phyloP scores from a whole-genome alignment of 352 stramenopile genomes.

The Globisporangium recalcitrans region DNA sequence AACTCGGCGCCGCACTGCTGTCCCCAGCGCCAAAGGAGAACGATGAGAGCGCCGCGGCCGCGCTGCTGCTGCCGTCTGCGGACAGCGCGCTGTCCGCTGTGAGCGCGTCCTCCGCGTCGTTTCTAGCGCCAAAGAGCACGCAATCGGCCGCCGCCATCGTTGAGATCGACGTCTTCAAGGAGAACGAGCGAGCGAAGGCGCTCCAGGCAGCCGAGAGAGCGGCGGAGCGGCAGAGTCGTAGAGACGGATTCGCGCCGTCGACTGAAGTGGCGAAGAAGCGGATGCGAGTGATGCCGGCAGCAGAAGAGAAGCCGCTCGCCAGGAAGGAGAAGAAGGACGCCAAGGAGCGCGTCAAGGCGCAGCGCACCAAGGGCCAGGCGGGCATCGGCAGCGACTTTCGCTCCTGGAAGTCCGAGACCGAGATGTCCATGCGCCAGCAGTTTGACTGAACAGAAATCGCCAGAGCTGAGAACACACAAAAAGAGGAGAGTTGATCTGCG shows the following conservation, averaged over 20 bases:
- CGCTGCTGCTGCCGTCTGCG: slow-evolving; percentile 30
- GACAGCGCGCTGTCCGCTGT: slow-evolving; percentile 41
- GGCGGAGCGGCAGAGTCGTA: not conserved
- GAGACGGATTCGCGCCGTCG: not conserved
- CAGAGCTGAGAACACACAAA: not conserved
- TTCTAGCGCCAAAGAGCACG: slow-evolving; percentile 25
- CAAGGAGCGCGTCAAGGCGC: slow-evolving; percentile 73
- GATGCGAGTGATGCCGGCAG: not conserved
- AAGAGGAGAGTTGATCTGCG: not conserved
- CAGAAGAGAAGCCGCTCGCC: not conserved
- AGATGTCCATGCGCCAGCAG: slow-evolving; percentile 76
- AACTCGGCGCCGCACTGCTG: too few species aligned
- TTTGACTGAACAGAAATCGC: slow-evolving; percentile 45
- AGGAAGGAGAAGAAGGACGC: slow-evolving; percentile 39
- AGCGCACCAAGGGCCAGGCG: slow-evolving; percentile 63
- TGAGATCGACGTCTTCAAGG: slow-evolving; percentile 29
- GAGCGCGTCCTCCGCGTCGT: slow-evolving; percentile 29
- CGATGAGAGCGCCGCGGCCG: too few species aligned
- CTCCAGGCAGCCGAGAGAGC: not conserved
- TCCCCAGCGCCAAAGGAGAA: too few species aligned
- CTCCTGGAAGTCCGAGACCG: slow-evolving; percentile 70
- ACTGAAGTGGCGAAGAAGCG: not conserved
- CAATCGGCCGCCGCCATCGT: slow-evolving; percentile 15
- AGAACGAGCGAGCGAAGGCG: slow-evolving; percentile 17
- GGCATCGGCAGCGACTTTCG: slow-evolving; percentile 76